A percentile compares a stretch with the other conserved stretches of the same genome.
Conservation (phyloP, 2,329 filamentous ascomycete genomes). For the Fusarium illudens region DNA sequence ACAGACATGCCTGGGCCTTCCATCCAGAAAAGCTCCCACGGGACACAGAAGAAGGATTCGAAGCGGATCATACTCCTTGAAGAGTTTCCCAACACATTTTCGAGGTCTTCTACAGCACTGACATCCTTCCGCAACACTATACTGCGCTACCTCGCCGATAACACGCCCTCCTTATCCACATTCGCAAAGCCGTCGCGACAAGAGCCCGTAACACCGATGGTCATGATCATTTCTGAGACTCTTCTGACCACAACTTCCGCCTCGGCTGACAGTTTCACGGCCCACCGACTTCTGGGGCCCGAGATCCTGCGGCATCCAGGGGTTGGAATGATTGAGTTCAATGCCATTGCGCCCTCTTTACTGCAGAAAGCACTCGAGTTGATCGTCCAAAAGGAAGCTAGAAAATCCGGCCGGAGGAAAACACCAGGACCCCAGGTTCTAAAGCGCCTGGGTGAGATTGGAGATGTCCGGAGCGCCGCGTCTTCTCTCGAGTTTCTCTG, state of each 20-base stretch:
- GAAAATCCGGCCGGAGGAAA: constrained; percentile 75
- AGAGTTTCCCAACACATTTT: constrained; percentile 82
- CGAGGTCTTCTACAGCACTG: constrained; percentile 69
- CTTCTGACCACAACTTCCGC: constrained; percentile 85
- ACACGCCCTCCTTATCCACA: constrained; percentile 64
- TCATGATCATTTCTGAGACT: constrained; percentile 93
- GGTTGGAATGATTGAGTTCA: constrained; percentile 87
- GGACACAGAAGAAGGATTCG: constrained; percentile 26
- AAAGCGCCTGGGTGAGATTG: constrained; percentile 81
- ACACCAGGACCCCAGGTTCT: constrained; percentile 83
- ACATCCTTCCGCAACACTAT: constrained; percentile 79
- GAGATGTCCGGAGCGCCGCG: constrained; percentile 92
- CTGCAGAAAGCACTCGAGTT: constrained; percentile 85
- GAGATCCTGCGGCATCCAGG: constrained; percentile 85
- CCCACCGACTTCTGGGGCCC: constrained; percentile 86
- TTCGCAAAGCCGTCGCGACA: constrained; percentile 53
- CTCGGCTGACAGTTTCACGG: constrained; percentile 89
- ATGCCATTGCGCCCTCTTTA: constrained; percentile 86
- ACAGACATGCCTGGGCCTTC: constrained; percentile 45
- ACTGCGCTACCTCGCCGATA: constrained; percentile 75
- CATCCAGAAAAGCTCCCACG: constrained; percentile 35
- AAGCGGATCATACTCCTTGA: constrained; percentile 76
- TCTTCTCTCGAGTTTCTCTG: constrained; percentile 93
- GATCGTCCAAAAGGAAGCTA: constrained; percentile 84
- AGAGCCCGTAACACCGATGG: constrained; percentile 72